Evolutionary conservation across 2,329 filamentous ascomycete genomes (phyloP).

Genomic region (Seiridium unicorne): DNA sequence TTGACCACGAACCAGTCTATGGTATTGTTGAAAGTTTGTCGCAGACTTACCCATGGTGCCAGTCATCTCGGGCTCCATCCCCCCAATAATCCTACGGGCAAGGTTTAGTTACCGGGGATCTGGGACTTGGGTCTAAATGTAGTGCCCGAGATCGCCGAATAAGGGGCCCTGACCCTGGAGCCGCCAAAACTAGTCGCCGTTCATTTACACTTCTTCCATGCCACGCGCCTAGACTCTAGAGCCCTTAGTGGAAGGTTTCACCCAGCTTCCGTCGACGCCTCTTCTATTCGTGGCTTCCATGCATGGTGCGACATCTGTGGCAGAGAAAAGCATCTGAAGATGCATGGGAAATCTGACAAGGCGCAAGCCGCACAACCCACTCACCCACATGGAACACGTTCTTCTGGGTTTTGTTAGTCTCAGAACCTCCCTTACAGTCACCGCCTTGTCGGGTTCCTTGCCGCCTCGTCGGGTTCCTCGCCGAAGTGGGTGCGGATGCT

Average conservation of each 20-base stretch:
- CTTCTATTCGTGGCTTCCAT: too few species aligned
- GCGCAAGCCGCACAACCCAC: not conserved
- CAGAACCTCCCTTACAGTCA: too few species aligned
- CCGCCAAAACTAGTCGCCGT: constrained; percentile 2
- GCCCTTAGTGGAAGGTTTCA: too few species aligned
- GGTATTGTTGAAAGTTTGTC: not conserved
- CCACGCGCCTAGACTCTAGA: too few species aligned
- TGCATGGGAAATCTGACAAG: not conserved
- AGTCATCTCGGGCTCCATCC: not conserved
- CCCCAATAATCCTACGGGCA: not conserved
- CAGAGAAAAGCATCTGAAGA: too few species aligned
- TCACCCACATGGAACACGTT: not conserved
- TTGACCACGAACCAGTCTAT: too few species aligned
- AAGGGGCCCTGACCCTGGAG: not conserved
- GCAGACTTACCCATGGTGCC: not conserved
- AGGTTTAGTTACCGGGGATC: not conserved
- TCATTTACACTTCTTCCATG: not conserved
- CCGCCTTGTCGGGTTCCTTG: too few species aligned
- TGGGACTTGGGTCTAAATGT: not conserved
- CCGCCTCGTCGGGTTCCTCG: not conserved
- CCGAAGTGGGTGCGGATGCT: not conserved
- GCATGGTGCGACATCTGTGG: too few species aligned
- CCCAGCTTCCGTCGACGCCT: too few species aligned
- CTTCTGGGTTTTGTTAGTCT: too few species aligned
- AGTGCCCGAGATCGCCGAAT: constrained; percentile 9